Evolutionary conservation across 768 basidiomycete species (phyloP).

Genomic region (Collybia mongolica): DNA sequence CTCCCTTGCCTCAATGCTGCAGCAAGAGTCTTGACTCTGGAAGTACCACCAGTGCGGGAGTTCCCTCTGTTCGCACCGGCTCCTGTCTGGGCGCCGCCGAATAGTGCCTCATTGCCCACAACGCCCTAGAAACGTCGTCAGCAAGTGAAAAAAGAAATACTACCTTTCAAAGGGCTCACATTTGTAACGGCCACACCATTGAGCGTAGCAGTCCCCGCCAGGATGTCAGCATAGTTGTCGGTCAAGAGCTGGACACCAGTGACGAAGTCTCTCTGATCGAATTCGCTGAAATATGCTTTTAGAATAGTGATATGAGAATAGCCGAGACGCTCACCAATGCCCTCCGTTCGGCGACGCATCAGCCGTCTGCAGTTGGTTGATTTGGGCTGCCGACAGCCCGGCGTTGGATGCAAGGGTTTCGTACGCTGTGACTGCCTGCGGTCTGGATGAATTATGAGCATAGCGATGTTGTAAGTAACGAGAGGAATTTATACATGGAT

Average conservation of each 20-base stretch:
- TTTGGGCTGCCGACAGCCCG: conserved; percentile 13
- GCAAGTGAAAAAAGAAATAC: too few relatives aligned
- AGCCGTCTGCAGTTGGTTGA: conserved; percentile 19
- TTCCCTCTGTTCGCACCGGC: too few relatives aligned
- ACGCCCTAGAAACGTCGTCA: too few relatives aligned
- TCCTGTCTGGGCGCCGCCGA: too few relatives aligned
- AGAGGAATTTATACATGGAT: conserved; percentile 15
- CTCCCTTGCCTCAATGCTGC: too few relatives aligned
- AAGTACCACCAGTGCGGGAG: too few relatives aligned
- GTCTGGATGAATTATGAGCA: conserved; percentile 7
- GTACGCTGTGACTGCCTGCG: conserved; percentile 20
- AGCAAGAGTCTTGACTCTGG: too few relatives aligned
- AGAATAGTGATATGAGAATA: background rate
- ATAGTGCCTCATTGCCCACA: too few relatives aligned
- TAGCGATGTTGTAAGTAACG: background rate
- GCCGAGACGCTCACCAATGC: conserved; percentile 17
- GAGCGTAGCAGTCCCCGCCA: conserved; percentile 12
- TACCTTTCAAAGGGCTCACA: conserved; percentile 3
- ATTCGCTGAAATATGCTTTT: conserved; percentile 15
- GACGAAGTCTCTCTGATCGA: conserved; percentile 23
- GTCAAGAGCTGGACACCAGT: conserved; percentile 25
- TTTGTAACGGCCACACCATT: conserved; percentile 19
- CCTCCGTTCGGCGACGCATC: conserved; percentile 23
- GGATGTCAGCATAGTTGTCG: conserved; percentile 19
- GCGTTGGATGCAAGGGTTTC: conserved; percentile 17